Percentiles rank a stretch among this genome's conserved stretches.
Conservation (phyloP, 371 early-diverging fungal genomes). For the Lichtheimia ramosa region DNA sequence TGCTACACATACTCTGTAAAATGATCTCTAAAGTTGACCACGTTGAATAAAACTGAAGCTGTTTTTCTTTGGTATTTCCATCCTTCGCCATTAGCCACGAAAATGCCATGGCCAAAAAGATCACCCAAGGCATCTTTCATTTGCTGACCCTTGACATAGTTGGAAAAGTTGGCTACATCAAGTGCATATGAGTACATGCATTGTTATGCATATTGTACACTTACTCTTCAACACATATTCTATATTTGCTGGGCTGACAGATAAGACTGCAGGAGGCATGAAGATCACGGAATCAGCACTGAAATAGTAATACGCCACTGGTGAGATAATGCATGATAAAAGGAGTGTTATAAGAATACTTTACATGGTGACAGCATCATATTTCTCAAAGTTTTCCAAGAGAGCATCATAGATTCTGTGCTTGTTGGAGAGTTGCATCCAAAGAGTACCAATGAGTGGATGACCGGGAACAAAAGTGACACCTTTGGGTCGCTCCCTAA, state of each 20-base stretch:
- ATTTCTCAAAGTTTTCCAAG: slow-evolving; percentile 12
- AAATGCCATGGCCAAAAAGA: slow-evolving; percentile 40
- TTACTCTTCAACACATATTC: slow-evolving; percentile 30
- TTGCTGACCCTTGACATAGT: slow-evolving; percentile 32
- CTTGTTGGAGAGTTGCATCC: slow-evolving; percentile 9
- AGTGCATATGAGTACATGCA: not conserved
- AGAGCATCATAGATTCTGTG: slow-evolving; percentile 21
- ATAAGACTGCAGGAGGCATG: slow-evolving; percentile 16
- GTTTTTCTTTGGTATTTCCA: slow-evolving; percentile 48
- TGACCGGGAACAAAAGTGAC: slow-evolving; percentile 14
- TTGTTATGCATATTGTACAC: not conserved
- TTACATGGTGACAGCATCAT: slow-evolving; percentile 17
- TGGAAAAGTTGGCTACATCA: slow-evolving; percentile 29
- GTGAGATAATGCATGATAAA: too few species aligned
- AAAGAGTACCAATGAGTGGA: slow-evolving; percentile 26
- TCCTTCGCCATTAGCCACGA: slow-evolving; percentile 41
- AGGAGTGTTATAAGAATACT: not conserved
- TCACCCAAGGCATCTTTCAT: slow-evolving; percentile 17
- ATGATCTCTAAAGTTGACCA: slow-evolving; percentile 54
- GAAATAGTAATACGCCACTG: not conserved
- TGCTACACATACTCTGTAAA: slow-evolving; percentile 40
- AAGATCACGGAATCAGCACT: slow-evolving; percentile 19
- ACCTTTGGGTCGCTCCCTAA: slow-evolving; percentile 17
- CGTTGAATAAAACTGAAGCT: slow-evolving; percentile 54
- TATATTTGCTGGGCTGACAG: slow-evolving; percentile 22